Base-by-base conservation (phyloP, 2,329 filamentous ascomycete genomes). In the Sodiomyces alkalinus region DNA sequence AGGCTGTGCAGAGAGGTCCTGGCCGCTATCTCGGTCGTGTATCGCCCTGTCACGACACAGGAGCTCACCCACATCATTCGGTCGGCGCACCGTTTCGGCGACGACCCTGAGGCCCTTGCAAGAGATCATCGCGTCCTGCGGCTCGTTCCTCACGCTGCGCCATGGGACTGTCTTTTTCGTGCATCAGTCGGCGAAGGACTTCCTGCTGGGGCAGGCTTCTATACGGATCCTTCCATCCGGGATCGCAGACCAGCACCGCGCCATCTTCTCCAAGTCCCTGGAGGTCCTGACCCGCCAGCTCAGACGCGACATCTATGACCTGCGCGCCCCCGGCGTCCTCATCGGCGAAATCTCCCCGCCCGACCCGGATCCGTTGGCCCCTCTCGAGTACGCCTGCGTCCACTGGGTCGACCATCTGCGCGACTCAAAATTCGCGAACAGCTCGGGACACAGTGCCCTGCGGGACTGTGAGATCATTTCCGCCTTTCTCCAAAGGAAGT, bases 121-220 rank as follows among this genome's bases (percentile, higher is more conserved):
- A 2, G 19, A 24, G 3, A 8, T 56, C 7, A 39, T 60, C 9
- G 19, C 33, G 3, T n/a, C 31, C 4, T 62, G 52, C 34, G 50
- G 53, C 12, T 62, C 29, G 25, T 32, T 47, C 22, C 41, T 61
- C 1, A 52, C 46, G 1, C 16, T 53, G 11, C 41, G 39, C 17
- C 34, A 48, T 1, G 35, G 17, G 3, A 39, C 17, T 0, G 32
- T 61, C 11, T 53, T 45, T 19, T 49, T 60, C 24, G 41, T 62
- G 0, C 55, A 63, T 32, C 50, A 59, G 31, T 60, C 56, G 7
- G 57, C 52, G 4, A 57, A 58, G 27, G 57, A 62, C 19, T 58
- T 44, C 35, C 27, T 61, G 4, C 12, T 32, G 5, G 12, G 34
- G 17, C 26, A 41, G 3, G 17, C 35, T 32, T 24, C 21, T 11